Evolutionary conservation across 1,139 yeast species (phyloP).

Genomic region (Protomyces inouyei): DNA sequence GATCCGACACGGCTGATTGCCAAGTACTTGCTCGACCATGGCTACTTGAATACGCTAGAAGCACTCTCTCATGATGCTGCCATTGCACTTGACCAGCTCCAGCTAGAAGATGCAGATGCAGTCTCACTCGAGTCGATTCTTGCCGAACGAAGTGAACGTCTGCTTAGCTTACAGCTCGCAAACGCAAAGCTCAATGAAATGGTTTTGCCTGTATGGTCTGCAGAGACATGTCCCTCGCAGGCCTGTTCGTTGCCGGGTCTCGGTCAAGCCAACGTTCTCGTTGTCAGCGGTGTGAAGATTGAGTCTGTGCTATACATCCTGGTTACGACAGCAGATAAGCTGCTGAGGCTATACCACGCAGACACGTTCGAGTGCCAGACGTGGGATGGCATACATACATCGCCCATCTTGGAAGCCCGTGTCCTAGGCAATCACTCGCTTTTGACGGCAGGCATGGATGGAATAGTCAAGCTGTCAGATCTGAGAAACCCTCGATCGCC

Average conservation of each 20-base stretch:
- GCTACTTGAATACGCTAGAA: conserved; percentile 18
- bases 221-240: not conserved
- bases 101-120: conserved; percentile 5
- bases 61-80: conserved; percentile 13
- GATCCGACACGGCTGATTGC: conserved; percentile 14
- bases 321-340: conserved; percentile 35
- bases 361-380: conserved; percentile 32
- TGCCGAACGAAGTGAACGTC: conserved; percentile 20
- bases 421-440: conserved; percentile 31
- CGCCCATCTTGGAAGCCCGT: conserved; percentile 32
- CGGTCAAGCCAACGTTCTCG: conserved; percentile 10
- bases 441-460: conserved; percentile 41
- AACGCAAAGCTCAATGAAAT: conserved; percentile 13
- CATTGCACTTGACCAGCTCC: conserved; percentile 5
- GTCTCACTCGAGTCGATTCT: conserved; percentile 9
- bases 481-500: conserved; percentile 31
- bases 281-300: not conserved
- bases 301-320: conserved; percentile 28
- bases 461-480: conserved; percentile 32
- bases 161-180: conserved; percentile 5
- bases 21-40: conserved; percentile 7
- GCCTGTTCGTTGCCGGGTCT: not conserved
- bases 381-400: conserved; percentile 30
- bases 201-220: conserved; percentile 11
- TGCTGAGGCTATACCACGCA: conserved; percentile 31